Evolutionary conservation across 108 stramenopile genomes (phyloP).

Genomic region (Nitzschia sp.): DNA sequence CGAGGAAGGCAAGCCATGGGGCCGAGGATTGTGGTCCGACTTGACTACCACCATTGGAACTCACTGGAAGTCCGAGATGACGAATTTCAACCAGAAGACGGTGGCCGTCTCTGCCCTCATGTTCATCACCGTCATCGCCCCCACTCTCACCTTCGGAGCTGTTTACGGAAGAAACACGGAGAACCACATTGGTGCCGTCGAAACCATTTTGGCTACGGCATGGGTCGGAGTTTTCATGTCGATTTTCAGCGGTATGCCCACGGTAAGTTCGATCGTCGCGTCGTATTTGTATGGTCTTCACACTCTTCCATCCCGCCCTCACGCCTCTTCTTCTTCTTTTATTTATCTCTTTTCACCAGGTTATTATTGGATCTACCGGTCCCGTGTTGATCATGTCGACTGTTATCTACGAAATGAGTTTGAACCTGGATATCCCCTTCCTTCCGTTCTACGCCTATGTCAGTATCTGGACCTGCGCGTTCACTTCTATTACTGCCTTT

Average conservation of each 20-base stretch:
- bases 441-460: slow-evolving; percentile 42
- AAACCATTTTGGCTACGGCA: slow-evolving; percentile 47
- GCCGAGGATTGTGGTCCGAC: slow-evolving; percentile 42
- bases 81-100: slow-evolving; percentile 51
- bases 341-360: too few species aligned
- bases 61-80: slow-evolving; percentile 47
- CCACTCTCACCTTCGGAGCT: slow-evolving; percentile 57
- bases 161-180: slow-evolving; percentile 52
- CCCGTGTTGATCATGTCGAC: slow-evolving; percentile 47
- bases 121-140: slow-evolving; percentile 78
- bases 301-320: too few species aligned
- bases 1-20: slow-evolving; percentile 35
- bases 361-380: slow-evolving; percentile 50
- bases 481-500: slow-evolving; percentile 38
- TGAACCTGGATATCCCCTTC: slow-evolving; percentile 44
- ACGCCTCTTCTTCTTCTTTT: too few species aligned
- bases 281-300: too few species aligned
- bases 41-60: slow-evolving; percentile 31
- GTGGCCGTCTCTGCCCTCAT: slow-evolving; percentile 62
- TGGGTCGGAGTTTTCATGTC: slow-evolving; percentile 42
- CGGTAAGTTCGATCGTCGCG: too few species aligned
- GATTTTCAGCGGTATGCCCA: slow-evolving; percentile 45
- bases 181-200: slow-evolving; percentile 59
- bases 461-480: slow-evolving; percentile 8
- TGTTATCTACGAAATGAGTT: slow-evolving; percentile 34